These are phyloP conservation scores for Metschnikowia peoriensis DNA, from an alignment of 805 yeast genomes.

Conservation along the genomic window DNA sequence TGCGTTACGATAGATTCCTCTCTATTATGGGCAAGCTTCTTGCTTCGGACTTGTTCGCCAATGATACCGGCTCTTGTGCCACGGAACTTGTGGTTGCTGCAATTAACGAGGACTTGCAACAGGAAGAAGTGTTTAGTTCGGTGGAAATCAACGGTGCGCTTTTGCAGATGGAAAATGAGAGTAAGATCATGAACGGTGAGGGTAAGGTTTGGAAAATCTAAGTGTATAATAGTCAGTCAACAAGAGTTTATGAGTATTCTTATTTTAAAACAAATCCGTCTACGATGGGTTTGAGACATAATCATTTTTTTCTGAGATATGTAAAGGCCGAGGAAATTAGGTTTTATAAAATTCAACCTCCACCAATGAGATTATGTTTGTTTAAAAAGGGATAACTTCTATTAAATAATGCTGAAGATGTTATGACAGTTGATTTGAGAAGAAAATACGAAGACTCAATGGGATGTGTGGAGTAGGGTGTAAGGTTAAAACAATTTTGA, in stretches of 20 bases:
- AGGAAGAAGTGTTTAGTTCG: conserved; percentile 36
- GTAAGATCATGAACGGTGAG: conserved; percentile 36
- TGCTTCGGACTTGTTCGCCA: conserved; percentile 33
- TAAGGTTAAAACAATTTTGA: too few relatives aligned
- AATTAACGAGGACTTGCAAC: conserved; percentile 35
- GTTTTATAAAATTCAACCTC: too few relatives aligned
- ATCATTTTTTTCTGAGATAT: too few relatives aligned
- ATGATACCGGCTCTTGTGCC: conserved; percentile 31
- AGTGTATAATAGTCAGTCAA: not conserved
- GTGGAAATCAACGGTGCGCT: conserved; percentile 34
- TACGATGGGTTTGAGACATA: too few relatives aligned
- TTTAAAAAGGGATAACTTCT: too few relatives aligned
- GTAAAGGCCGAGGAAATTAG: too few relatives aligned
- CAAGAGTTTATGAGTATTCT: too few relatives aligned
- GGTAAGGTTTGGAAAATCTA: conserved; percentile 40
- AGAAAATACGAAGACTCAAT: too few relatives aligned
- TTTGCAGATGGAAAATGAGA: conserved; percentile 33
- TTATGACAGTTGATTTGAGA: too few relatives aligned
- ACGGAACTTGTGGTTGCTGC: conserved; percentile 30
- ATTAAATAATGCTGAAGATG: too few relatives aligned
- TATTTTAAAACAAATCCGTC: not conserved
- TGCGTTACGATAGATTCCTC: conserved; percentile 31
- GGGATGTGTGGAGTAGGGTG: too few relatives aligned
- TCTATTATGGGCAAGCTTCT: conserved; percentile 31
- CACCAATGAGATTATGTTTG: too few relatives aligned